Evolutionary conservation across 768 basidiomycete genomes (phyloP), one percentile per base, ranked within the genome.

Genomic region (Auriculariales sp.): DNA sequence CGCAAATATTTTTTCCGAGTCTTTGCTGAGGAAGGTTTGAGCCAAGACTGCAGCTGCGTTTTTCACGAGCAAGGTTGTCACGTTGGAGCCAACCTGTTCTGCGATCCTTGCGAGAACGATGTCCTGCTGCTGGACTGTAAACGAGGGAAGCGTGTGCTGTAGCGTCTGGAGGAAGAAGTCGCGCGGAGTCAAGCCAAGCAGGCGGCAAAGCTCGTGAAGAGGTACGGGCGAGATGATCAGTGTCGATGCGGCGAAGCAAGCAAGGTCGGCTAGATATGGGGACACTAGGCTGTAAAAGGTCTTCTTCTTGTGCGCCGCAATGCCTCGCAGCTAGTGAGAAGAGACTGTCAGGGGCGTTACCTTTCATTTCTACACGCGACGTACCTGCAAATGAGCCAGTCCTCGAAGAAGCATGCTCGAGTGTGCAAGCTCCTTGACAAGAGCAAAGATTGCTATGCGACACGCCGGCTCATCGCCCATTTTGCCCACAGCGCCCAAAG

Each of bases 401-500:
- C 81, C 82, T 61, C 75, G 83, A 28, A 92, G 55, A 4, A 84
- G 71, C 2, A 78, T 76, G 54, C 86, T 91, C 29, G 68, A 61
- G 52, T 78, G 71, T 1, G 78, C 83, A 5, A 91, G 65, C 48
- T 82, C 81, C 2, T 74, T 71, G 17, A 88, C 71, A 3, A 91
- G 62, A 46, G 79, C 71, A 49, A 70, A 75, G 2, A 88, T 58
- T 10, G 73, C 73, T 50, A 7, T 4, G 22, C 22, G 17, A 4
- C 22, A 19, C 4, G 39, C 14, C 4, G 39, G 12, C 4, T 44
- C 39, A 15, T 24, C 39, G 17, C 6, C 19, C 12, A 44, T 15
- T 24, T 44, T 44, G 5, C 39, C 39, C 7, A 44, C 12, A 24
- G 39, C 5, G 6, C 39, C 39, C 19, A 44, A 5, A 7, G 19